Conservation (phyloP, 2,329 filamentous ascomycete genomes). For the Paraphaeosphaeria sporulosa region DNA sequence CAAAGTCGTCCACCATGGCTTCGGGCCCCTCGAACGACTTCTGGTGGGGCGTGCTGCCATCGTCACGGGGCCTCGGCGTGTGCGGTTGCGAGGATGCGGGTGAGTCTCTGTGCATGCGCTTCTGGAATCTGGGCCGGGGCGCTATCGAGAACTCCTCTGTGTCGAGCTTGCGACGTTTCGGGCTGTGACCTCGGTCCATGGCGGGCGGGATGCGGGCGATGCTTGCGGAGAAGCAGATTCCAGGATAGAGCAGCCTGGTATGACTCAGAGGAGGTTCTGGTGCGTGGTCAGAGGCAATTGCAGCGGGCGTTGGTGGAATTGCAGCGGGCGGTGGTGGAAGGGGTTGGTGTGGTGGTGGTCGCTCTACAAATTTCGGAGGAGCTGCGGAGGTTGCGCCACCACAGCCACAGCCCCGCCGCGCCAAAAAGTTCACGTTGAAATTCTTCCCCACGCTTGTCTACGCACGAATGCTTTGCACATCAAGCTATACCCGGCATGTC, state of each 20-base stretch:
- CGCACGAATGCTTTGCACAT: not conserved
- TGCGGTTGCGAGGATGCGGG: constrained; percentile 46
- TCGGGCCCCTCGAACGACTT: constrained; percentile 69
- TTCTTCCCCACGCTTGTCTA: constrained; percentile 17
- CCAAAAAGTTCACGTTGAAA: constrained; percentile 23
- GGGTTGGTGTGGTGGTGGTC: not conserved
- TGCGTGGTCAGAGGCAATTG: not conserved
- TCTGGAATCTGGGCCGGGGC: constrained; percentile 55
- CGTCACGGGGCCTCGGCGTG: constrained; percentile 40
- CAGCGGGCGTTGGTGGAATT: not conserved
- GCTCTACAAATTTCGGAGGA: constrained; percentile 5
- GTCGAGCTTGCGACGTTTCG: constrained; percentile 73
- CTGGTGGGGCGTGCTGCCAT: constrained; percentile 57
- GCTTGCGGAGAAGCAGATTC: not conserved
- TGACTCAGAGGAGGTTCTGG: not conserved
- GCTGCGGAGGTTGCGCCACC: constrained; percentile 10
- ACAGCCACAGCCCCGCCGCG: constrained; percentile 22
- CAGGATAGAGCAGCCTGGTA: not conserved
- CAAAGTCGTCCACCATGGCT: constrained; percentile 68
- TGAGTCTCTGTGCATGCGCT: constrained; percentile 38
- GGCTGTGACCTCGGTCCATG: constrained; percentile 58
- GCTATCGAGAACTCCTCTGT: constrained; percentile 66
- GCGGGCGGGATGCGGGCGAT: constrained; percentile 8
- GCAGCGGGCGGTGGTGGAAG: not conserved
- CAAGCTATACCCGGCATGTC: constrained; percentile 54